A percentile compares a stretch with the other conserved stretches of the same genome.
Evolutionary conservation across 2,329 filamentous ascomycete species (phyloP).

Genomic region (Cladosporium oxysporum): DNA sequence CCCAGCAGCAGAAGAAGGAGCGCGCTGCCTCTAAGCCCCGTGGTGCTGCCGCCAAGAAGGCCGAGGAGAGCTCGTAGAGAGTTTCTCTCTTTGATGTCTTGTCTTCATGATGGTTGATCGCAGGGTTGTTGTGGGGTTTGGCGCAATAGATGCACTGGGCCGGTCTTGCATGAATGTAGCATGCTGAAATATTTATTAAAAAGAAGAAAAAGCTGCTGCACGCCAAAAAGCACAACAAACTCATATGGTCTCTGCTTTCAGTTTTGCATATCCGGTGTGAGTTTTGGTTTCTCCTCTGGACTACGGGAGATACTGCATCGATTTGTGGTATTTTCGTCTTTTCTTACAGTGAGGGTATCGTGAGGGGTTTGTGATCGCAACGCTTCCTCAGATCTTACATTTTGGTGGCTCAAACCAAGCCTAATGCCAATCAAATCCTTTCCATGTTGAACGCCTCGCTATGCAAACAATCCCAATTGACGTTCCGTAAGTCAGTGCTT

Average conservation of each 20-base stretch:
- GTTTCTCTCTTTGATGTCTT: slow-evolving; percentile 10
- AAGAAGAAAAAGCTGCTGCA: slow-evolving; percentile 19
- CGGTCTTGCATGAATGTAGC: slow-evolving; percentile 18
- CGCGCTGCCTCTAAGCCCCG: slow-evolving; percentile 61
- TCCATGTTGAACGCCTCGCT: slow-evolving; percentile 13
- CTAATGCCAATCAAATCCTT: not conserved
- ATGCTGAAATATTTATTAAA: slow-evolving; percentile 19
- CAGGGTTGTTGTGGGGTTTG: slow-evolving; percentile 12
- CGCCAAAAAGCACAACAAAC: slow-evolving; percentile 12
- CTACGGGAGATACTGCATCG: not conserved
- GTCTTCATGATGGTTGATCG: slow-evolving; percentile 9
- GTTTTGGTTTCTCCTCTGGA: not conserved
- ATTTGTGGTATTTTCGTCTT: not conserved
- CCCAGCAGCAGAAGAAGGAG: slow-evolving; percentile 78
- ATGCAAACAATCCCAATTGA: slow-evolving; percentile 11
- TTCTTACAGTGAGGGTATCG: not conserved
- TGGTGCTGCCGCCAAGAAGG: slow-evolving; percentile 39
- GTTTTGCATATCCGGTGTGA: not conserved
- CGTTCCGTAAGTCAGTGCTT: not conserved
- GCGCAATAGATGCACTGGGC: slow-evolving; percentile 15
- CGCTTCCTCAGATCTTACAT: slow-evolving; percentile 3
- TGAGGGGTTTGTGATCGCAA: not conserved
- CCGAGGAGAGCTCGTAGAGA: slow-evolving; percentile 26
- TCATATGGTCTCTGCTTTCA: not conserved
- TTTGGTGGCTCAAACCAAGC: not conserved